Evolutionary conservation across 2,329 filamentous ascomycete species (phyloP).

Genomic region (Zarea fungicola): DNA sequence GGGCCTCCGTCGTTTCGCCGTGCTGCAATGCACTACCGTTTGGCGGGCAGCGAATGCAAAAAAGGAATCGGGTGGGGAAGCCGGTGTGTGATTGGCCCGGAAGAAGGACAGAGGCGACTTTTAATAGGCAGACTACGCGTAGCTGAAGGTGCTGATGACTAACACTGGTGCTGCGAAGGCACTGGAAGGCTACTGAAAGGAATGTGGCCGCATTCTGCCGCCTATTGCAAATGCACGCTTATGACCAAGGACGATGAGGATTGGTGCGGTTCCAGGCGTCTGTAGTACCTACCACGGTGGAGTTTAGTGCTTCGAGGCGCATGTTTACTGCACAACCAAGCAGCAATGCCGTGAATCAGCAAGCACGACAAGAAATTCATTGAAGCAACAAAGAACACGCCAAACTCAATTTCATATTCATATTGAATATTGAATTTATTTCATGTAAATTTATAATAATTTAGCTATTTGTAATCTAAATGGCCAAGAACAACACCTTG

Average conservation of each 20-base stretch:
- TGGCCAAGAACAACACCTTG: too few species aligned
- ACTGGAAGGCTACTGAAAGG: constrained; percentile 4
- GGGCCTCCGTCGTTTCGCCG: constrained; percentile 8
- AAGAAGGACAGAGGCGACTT: background rate
- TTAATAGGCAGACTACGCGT: background rate
- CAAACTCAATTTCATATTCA: background rate
- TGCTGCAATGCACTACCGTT: background rate
- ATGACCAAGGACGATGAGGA: background rate
- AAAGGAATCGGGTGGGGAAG: constrained; percentile 6
- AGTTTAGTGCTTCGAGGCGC: background rate
- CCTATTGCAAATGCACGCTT: background rate
- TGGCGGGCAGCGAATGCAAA: background rate
- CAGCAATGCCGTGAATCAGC: background rate
- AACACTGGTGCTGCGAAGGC: constrained; percentile 1
- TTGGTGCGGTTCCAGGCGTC: background rate
- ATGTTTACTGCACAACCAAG: background rate
- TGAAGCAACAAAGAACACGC: too few species aligned
- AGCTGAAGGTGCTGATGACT: constrained; percentile 7
- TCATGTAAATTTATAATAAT: too few species aligned
- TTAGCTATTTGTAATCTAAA: too few species aligned
- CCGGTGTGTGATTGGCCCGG: background rate
- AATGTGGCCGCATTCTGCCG: background rate
- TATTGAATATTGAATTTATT: too few species aligned
- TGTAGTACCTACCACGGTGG: background rate
- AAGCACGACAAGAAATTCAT: background rate